phyloP scores from a whole-genome alignment of 1,284 basidiomycete species.

The Exobasidium cylindrosporum region DNA sequence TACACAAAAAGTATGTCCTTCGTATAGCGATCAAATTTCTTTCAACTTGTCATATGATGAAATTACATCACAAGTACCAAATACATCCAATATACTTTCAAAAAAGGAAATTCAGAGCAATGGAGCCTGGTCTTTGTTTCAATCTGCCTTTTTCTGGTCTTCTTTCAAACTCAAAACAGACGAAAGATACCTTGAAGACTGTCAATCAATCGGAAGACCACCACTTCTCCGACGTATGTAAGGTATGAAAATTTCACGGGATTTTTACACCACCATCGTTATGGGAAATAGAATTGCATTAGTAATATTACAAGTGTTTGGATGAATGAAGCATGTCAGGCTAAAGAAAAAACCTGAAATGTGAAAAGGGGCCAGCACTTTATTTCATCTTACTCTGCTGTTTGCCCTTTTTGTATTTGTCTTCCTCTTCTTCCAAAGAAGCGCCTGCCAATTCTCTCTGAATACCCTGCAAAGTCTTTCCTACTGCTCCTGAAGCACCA shows the following conservation, averaged over 20 bases:
- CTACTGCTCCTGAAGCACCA: conserved; percentile 89
- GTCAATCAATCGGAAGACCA: not conserved
- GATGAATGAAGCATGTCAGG: too few relatives aligned
- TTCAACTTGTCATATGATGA: not conserved
- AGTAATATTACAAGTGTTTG: not conserved
- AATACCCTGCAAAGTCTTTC: conserved; percentile 87
- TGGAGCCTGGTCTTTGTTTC: not conserved
- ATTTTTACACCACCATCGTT: too few relatives aligned
- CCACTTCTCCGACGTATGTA: not conserved
- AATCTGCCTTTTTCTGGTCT: not conserved
- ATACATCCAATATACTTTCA: not conserved
- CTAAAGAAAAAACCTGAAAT: not conserved
- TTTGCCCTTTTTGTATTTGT: conserved; percentile 36
- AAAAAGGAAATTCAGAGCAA: not conserved
- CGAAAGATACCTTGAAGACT: not conserved
- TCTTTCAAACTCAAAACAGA: not conserved
- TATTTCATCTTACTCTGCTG: not conserved
- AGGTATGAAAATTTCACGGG: not conserved
- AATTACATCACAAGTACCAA: not conserved
- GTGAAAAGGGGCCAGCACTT: not conserved
- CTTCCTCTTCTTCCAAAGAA: conserved; percentile 22
- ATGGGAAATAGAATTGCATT: not conserved
- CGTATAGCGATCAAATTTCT: not conserved
- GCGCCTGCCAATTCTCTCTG: conserved; percentile 65
- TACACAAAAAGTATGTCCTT: not conserved